Evolutionary conservation across 2,329 filamentous ascomycete genomes (phyloP), one percentile per base, ranked within the genome.

Genomic region (Lecanicillium sp.): DNA sequence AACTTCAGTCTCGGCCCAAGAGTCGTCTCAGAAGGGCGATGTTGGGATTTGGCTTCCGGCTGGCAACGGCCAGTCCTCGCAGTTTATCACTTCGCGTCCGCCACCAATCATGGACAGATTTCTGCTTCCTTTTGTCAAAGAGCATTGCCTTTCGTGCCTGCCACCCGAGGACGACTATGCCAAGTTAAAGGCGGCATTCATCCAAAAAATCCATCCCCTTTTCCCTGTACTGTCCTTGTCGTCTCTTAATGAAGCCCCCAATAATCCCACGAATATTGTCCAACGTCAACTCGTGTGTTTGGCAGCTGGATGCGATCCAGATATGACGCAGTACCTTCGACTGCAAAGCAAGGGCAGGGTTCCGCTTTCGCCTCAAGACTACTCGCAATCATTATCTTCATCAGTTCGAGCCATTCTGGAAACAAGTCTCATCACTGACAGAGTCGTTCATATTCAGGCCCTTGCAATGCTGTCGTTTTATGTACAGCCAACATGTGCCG

Each of bases 381-480:
- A 77, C 49, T 72, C 73, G 30, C 67, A 70, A 11, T 59, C 66
- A 0, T 56, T 79, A 4, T 73, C 74, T 0, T 70, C 71, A 1
- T 70, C 75, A 1, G 66, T 78, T 3, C 64, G 73, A 8, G 67
- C 70, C 0, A 69, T 73, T 1, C 60, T 81, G 2, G 76, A 79
- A 44, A 72, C 77, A 5, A 75, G 74, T 12, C 60, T 81, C 35
- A 71, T 81, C 7, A 65, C 68, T 1, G 73, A 80, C 52, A 68
- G 75, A n/a, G 67, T 81, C 5, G 64, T 78, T 23, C 69, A 78
- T 39, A 77, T 79, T 29, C 75, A 77, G 23, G 68, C 75, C 12
- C 65, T 79, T 6, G 67, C 72, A 21, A 68, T 81, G 40, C 60
- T 81, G 15, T 78, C 78, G 0, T 64, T 82, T n/a, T 82, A 79